Evolutionary conservation across 306 rosid genomes (phyloP), one percentile per base, ranked within the genome.

Genomic region (Gastrolobium villosum): DNA sequence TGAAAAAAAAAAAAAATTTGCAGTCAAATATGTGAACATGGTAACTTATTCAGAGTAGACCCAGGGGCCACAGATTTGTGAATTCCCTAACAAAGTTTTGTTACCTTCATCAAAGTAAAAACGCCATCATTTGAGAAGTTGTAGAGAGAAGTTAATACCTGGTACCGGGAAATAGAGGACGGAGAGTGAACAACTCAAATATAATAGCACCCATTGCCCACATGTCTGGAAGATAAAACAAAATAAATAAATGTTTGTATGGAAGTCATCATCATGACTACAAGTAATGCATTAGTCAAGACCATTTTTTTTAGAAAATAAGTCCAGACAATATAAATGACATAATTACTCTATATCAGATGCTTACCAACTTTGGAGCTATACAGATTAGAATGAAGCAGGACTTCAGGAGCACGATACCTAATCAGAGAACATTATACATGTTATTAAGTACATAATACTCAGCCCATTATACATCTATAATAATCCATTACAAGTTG

Each of bases 181-280:
- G 91, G 30, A 93, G 97, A 52, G 93, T 79, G 72, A 91, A 87
- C 85, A 95, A 79, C 83, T 95, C 99, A 14, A 97, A 93, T 92
- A 95, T 95, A 57, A 95, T 95, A 79, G 99, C 99, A 76, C 99
- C 99, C 99, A 95, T 95, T 60, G 99, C 99, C 99, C 99, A 95
- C 97, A 95, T 91, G 82, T 95, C 99, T 95, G 75, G 30, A 78
- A 52, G 72, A 67, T 70, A 31, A 53, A 10, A 63, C 20, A 65
- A 50, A 71, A 62, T 26, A 1, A 35, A 57, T 14, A 73, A 73
- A 68, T 3, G 48, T 31, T 14, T 10, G 69, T 9, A 37, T n/a
- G 39, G 31, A 10, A 61, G 43, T 53, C 45, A 75, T 56, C 20
- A 11, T 75, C 55, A 44, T 20, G 46, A 65, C 43, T 4, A 5